Percentiles rank a stretch among this genome's conserved stretches.
These are phyloP conservation scores for Malania oleifera DNA, from an alignment of 164 flowering plant species.

Conservation along the genomic window DNA sequence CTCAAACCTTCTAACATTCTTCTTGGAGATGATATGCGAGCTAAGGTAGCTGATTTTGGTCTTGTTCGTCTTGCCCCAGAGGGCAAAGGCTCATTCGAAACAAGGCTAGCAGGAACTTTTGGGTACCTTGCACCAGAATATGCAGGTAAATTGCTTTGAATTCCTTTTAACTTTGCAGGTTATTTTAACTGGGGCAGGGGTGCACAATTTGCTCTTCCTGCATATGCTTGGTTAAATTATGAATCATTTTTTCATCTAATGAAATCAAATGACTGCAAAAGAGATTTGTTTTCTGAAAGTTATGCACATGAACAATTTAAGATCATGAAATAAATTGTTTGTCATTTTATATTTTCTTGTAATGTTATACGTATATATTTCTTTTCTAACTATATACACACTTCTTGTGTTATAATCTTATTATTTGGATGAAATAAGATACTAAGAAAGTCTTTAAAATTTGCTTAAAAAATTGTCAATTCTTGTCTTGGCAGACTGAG, in stretches of 20 bases:
- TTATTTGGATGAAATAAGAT: too few relatives aligned
- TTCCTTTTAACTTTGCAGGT: not conserved
- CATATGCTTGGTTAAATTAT: not conserved
- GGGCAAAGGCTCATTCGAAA: constrained; percentile 70
- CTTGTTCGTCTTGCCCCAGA: constrained; percentile 92
- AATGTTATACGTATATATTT: too few relatives aligned
- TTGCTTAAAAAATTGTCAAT: too few relatives aligned
- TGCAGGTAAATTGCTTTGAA: constrained; percentile 52
- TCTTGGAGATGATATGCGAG: constrained; percentile 91
- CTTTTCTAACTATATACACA: too few relatives aligned
- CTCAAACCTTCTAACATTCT: constrained; percentile 93
- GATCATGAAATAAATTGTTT: too few relatives aligned
- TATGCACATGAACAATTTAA: too few relatives aligned
- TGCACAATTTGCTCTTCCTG: not conserved
- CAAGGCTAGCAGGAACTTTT: constrained; percentile 89
- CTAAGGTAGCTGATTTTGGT: constrained; percentile 96
- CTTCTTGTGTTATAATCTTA: too few relatives aligned
- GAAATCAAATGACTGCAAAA: not conserved
- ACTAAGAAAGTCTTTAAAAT: too few relatives aligned
- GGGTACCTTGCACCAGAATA: constrained; percentile 98
- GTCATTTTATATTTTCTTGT: too few relatives aligned
- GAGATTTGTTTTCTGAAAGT: not conserved
- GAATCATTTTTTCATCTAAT: not conserved
- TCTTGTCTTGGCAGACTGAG: not conserved
- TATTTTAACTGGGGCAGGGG: not conserved